Conservation (phyloP, 164 flowering plant species). For the Berberis thunbergii region DNA sequence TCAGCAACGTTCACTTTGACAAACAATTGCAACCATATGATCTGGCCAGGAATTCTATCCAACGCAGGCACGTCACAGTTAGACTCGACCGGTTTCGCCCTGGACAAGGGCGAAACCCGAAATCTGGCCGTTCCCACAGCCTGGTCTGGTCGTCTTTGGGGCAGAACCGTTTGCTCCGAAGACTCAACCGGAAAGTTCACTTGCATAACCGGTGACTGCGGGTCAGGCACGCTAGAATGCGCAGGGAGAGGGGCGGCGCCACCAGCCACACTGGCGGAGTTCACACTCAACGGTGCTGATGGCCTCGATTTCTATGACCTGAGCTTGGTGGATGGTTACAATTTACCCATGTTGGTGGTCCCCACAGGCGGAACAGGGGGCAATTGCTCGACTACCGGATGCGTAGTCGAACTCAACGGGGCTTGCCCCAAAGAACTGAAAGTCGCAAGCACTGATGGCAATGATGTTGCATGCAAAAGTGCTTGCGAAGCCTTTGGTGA, state of each 20-base stretch:
- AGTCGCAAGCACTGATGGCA: conserved; percentile 26
- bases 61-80: conserved; percentile 57
- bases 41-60: conserved; percentile 85
- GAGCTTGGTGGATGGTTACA: conserved; percentile 83
- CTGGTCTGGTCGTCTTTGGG: conserved; percentile 96
- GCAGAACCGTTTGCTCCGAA: conserved; percentile 54
- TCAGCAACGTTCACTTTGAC: conserved; percentile 52
- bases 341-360: conserved; percentile 59
- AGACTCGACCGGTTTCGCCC: conserved; percentile 65
- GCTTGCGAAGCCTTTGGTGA: conserved; percentile 4
- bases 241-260: conserved; percentile 59
- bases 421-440: conserved; percentile 52
- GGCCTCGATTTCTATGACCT: conserved; percentile 82
- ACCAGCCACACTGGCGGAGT: conserved; percentile 87
- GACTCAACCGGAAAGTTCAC: conserved; percentile 60
- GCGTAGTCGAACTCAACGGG: conserved; percentile 60
- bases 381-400: conserved; percentile 60
- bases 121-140: conserved; percentile 39
- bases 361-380: conserved; percentile 54
- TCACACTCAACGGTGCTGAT: conserved; percentile 61
- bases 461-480: conserved; percentile 11
- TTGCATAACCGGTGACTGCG: conserved; percentile 87
- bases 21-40: conserved; percentile 61
- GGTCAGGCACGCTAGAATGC: conserved; percentile 66
- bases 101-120: conserved; percentile 37